Percentiles rank a stretch among this genome's conserved stretches.
Evolutionary conservation across 2,329 filamentous ascomycete species (phyloP).

Genomic region (Tolypocladium tundrense): DNA sequence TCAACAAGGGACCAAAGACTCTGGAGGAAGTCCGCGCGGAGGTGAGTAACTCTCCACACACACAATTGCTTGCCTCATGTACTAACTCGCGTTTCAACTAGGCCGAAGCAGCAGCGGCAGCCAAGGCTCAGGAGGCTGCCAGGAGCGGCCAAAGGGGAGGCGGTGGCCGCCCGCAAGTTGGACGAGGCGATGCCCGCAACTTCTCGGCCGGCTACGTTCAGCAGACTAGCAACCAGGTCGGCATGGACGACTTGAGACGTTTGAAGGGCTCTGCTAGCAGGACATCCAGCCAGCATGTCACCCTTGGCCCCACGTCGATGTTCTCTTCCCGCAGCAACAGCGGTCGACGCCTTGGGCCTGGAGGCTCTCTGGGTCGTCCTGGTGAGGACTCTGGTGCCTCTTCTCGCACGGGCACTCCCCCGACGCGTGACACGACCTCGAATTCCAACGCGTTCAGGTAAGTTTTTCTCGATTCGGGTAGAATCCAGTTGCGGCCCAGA

Average conservation of each 20-base stretch:
- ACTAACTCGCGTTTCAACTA: slow-evolving; percentile 22
- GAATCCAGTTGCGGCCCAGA: slow-evolving; percentile 1
- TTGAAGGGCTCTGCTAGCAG: slow-evolving; percentile 56
- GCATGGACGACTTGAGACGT: slow-evolving; percentile 82
- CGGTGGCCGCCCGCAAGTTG: slow-evolving; percentile 60
- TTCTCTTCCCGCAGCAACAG: slow-evolving; percentile 87
- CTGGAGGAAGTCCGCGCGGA: slow-evolving; percentile 83
- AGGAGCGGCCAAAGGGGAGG: slow-evolving; percentile 54
- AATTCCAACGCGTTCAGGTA: slow-evolving; percentile 93
- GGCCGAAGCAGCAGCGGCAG: slow-evolving; percentile 65
- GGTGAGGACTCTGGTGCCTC: slow-evolving; percentile 80
- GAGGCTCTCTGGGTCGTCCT: slow-evolving; percentile 59
- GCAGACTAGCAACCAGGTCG: slow-evolving; percentile 74
- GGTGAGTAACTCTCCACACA: slow-evolving; percentile 32
- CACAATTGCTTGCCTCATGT: neutral
- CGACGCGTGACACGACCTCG: slow-evolving; percentile 47
- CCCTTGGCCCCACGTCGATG: slow-evolving; percentile 76
- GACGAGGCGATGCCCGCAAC: slow-evolving; percentile 78
- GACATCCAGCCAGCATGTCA: slow-evolving; percentile 50
- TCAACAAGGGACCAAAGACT: slow-evolving; percentile 93
- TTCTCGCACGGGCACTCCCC: slow-evolving; percentile 82
- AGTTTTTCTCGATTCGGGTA: slow-evolving; percentile 20
- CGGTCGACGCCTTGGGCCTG: slow-evolving; percentile 69
- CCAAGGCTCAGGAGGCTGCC: slow-evolving; percentile 68
- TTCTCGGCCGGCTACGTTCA: slow-evolving; percentile 66